Base-by-base conservation (phyloP, 768 basidiomycete genomes). In the Sistotremastrum suecicum region DNA sequence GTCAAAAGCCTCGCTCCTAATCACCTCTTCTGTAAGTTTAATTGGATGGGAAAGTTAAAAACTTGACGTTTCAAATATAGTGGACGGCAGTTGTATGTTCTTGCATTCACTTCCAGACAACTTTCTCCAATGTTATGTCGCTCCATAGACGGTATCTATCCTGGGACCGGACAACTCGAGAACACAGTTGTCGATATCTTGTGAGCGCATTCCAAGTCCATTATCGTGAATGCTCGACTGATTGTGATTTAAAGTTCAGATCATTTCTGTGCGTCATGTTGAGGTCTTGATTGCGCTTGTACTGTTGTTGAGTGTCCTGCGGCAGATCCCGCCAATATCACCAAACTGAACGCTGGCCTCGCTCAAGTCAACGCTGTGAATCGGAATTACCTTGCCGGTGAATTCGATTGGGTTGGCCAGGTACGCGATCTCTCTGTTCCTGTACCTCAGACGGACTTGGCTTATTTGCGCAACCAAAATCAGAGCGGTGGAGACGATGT, bases 1-100 rank as follows among this genome's bases (percentile, higher is more conserved):
- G 51, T 61, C 34, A 59, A 59, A 41, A 49, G 48, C 7, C 46
- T 61, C 37, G 57, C 60, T 29, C 56, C 59, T 3, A 51, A 49
- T 7, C 55, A 58, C n/a, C 53, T 61, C 41, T 51, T 57, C 9
- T 38, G 54, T 48, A 47, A 31, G 45, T 39, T 9, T 36, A 34
- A 5, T 8, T 20, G 20, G 20, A 20, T 20, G 20, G 20, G 20
- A 20, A 20, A 20, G 20, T 20, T 1, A 20, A 20, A 20, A 20
- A 20, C 20, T 39, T 46, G 33, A 20, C 35, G 43, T 36, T 2
- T 2, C 35, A 30, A 20, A 11, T 41, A 11, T 55, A 41, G 47
- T 50, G 2, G 57, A 58, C 36, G 57, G 57, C 0, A 52, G 53
- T 4, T 56, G 47, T 48, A 35, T 11, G 47, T 33, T 8, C 33